A percentile compares a stretch with the other conserved stretches of the same genome.
These are phyloP conservation scores for Kuraishia floccosa DNA, from an alignment of 805 yeast species.

Conservation along the genomic window DNA sequence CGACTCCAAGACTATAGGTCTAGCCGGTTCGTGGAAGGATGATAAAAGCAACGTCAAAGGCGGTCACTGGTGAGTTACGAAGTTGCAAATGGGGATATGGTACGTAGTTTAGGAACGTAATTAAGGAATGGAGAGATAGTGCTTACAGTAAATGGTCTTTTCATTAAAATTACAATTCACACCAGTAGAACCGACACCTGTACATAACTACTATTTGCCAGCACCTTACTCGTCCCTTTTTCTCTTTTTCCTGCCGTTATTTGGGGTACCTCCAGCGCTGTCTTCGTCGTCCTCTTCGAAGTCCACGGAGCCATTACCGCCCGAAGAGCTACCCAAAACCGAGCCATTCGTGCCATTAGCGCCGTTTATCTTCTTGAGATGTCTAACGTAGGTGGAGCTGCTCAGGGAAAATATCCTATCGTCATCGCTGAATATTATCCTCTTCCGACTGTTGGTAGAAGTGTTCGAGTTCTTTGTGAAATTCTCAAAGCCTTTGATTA, in stretches of 20 bases:
- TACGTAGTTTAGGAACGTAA: too few relatives aligned
- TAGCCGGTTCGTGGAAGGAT: constrained; percentile 19
- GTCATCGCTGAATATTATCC: constrained; percentile 50
- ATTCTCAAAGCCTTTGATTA: constrained; percentile 85
- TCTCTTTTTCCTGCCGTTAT: constrained; percentile 1
- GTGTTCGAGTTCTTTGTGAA: constrained; percentile 43
- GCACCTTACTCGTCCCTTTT: constrained; percentile 1
- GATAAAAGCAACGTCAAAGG: constrained; percentile 12
- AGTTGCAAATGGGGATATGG: too few relatives aligned
- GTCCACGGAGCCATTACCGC: neutral
- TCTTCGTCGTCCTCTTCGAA: constrained; percentile 3
- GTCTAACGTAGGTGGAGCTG: constrained; percentile 57
- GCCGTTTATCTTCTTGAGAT: constrained; percentile 36
- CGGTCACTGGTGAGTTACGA: constrained; percentile 22
- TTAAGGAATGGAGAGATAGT: too few relatives aligned
- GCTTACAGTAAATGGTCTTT: too few relatives aligned
- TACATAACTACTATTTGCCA: too few relatives aligned
- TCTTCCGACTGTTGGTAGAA: constrained; percentile 24
- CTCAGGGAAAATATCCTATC: constrained; percentile 77
- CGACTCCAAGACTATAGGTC: constrained; percentile 9
- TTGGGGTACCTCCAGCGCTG: constrained; percentile 1
- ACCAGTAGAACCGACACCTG: too few relatives aligned
- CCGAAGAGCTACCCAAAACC: too few relatives aligned
- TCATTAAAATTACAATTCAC: too few relatives aligned
- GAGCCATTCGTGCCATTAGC: constrained; percentile 5